Conservation (phyloP, 2,329 filamentous ascomycete genomes). For the Blastomyces percursus region DNA sequence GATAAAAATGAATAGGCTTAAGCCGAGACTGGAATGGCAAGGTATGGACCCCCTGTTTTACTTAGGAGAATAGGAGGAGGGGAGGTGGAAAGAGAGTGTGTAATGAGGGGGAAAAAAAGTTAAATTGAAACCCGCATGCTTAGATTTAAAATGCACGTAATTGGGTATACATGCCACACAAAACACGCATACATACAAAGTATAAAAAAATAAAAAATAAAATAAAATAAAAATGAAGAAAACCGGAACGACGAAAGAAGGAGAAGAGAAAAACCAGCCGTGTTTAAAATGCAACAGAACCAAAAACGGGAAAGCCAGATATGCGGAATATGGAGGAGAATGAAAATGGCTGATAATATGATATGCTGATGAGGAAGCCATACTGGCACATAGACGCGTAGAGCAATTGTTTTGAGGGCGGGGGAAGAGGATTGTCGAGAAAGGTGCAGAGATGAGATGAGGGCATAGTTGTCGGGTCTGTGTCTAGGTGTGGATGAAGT, state of each 20-base stretch:
- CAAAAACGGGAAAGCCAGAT: background rate
- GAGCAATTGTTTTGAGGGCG: background rate
- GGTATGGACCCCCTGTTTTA: too few relatives aligned
- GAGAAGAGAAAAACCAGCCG: background rate
- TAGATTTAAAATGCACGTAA: background rate
- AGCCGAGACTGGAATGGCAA: too few relatives aligned
- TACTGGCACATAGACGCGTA: background rate
- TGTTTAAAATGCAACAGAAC: background rate
- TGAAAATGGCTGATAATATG: background rate
- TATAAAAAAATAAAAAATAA: background rate
- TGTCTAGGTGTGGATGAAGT: background rate
- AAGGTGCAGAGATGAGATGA: background rate
- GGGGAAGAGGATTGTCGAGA: background rate
- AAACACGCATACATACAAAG: background rate
- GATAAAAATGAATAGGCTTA: too few relatives aligned
- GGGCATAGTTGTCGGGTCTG: background rate
- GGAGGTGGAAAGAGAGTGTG: too few relatives aligned
- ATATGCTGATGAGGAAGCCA: background rate
- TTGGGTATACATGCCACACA: constrained; percentile 4
- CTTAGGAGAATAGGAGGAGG: too few relatives aligned
- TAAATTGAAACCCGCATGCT: background rate
- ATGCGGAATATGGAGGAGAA: background rate
- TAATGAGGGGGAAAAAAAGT: background rate
- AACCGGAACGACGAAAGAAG: background rate
- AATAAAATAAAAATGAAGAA: background rate